Evolutionary conservation across 1,139 yeast genomes (phyloP).

Genomic region (Suhomyces choctaworum): DNA sequence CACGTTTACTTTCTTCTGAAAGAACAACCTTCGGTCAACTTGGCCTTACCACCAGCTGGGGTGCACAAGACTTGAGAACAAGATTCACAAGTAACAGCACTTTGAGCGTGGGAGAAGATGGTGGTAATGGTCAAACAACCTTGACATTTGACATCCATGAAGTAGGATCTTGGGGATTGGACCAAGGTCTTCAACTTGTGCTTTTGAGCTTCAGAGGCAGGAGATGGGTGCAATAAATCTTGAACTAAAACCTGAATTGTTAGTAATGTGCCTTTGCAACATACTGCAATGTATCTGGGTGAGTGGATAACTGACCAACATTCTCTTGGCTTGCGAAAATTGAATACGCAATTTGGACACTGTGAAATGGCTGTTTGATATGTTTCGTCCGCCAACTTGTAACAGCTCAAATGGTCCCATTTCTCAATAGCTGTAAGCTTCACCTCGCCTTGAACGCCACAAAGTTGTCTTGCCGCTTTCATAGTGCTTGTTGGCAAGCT

Average conservation of each 20-base stretch:
- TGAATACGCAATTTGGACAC: too few relatives aligned
- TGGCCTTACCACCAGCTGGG: conserved; percentile 99
- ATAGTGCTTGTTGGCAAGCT: too few relatives aligned
- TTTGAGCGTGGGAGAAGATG: conserved; percentile 99
- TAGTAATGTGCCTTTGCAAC: conserved; percentile 19
- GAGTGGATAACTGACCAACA: too few relatives aligned
- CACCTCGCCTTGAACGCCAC: too few relatives aligned
- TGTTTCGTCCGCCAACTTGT: too few relatives aligned
- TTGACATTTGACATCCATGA: conserved; percentile 99
- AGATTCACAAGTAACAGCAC: conserved; percentile 98
- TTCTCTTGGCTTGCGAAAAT: too few relatives aligned
- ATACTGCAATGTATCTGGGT: too few relatives aligned
- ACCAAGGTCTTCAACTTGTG: conserved; percentile 98
- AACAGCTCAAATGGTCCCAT: too few relatives aligned
- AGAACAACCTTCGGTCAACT: conserved; percentile 98
- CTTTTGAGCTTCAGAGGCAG: conserved; percentile 93
- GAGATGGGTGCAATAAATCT: conserved; percentile 82
- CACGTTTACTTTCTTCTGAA: conserved; percentile 92
- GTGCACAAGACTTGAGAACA: conserved; percentile 98
- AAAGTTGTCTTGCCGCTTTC: too few relatives aligned
- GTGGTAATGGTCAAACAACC: conserved; percentile 99
- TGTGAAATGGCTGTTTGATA: too few relatives aligned
- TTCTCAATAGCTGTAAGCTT: too few relatives aligned
- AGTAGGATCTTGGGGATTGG: conserved; percentile 96
- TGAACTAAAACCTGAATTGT: conserved; percentile 32